Base-by-base conservation (phyloP, 441 rosid genomes). In the Euphorbia schlechtendalii region DNA sequence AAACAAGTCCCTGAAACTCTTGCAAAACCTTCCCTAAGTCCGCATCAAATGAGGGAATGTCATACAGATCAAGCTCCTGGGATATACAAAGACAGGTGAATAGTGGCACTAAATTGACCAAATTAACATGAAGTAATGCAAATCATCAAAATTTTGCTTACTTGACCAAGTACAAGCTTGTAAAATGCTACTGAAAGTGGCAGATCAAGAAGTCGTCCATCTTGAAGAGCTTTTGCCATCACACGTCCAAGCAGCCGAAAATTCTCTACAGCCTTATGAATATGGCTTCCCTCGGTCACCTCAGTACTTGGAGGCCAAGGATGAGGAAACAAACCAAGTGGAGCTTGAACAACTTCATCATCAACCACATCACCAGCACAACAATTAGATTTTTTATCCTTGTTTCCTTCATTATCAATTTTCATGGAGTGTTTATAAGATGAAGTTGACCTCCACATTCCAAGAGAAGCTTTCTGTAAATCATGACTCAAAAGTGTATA, bases 181-280 rank as follows among this genome's bases (percentile, higher is more conserved):
- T 83, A 90, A 68, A 96, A 90, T 38, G 98, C 82, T 22, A 90
- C 76, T 13, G 96, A 90, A 68, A 96, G 69, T 51, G 97, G 89
- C 63, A 96, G 73, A 71, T 96, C 99, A 80, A 96, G 72, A 66
- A 96, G 91, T 58, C 99, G 83, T 56, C 99, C 98, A 78, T 96
- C 99, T 80, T 96, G 99, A 81, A 96, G 96, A 71, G 99, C 98
- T 82, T 96, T 96, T 41, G 99, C 98, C 94, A 88, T 87, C 68
- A 88, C 94, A 69, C 97, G 98, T 61, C 99, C 99, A 80, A 90
- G 78, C 73, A 96, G 77, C 62, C 96, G 89, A 77, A 96, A 96
- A 74, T 96, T 83, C 67, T 96, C 98, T 53, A 80, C 61, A n/a
- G 78, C 97, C 81, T 87, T 92, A 65, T 69, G 73, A 27, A 96